phyloP scores from a whole-genome alignment of 2,329 filamentous ascomycete species.

The Didymella keratinophila region DNA sequence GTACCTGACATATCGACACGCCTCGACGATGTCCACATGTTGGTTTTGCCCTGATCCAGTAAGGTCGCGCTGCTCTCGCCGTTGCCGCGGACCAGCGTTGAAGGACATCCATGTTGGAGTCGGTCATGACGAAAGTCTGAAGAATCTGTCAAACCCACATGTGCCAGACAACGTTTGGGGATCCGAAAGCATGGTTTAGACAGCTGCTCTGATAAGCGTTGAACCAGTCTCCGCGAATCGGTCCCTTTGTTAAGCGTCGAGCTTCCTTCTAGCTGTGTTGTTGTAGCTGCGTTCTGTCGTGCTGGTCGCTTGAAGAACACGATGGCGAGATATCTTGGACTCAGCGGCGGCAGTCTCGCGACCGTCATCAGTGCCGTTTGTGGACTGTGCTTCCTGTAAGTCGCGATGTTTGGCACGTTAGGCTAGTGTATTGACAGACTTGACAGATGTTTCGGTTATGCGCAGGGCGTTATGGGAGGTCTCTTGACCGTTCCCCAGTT shows the following conservation, averaged over 20 bases:
- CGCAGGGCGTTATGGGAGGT: constrained; percentile 71
- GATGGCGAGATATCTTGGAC: constrained; percentile 37
- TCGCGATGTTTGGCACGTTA: background rate
- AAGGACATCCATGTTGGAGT: constrained; percentile 2
- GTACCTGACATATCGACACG: constrained; percentile 17
- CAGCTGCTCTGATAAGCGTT: constrained; percentile 11
- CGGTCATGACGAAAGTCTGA: constrained; percentile 19
- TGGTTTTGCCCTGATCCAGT: background rate
- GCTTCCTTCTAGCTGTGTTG: constrained; percentile 1
- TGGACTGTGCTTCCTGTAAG: constrained; percentile 41
- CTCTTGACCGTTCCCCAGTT: constrained; percentile 74
- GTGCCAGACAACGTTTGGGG: constrained; percentile 6
- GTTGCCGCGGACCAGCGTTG: constrained; percentile 4
- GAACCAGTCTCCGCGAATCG: background rate
- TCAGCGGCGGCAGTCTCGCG: constrained; percentile 31
- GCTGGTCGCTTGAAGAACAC: constrained; percentile 9
- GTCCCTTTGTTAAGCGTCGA: background rate
- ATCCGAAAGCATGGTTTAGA: constrained; percentile 9
- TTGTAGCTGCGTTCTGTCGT: constrained; percentile 7
- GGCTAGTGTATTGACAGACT: constrained; percentile 19
- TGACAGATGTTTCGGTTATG: constrained; percentile 63
- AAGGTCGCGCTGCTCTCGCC: constrained; percentile 1
- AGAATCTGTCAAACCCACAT: constrained; percentile 10
- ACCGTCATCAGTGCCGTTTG: constrained; percentile 37
- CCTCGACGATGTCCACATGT: constrained; percentile 12